These are phyloP conservation scores for Aspergillus cristatus DNA, from an alignment of 495 filamentous ascomycete species.

Conservation along the genomic window DNA sequence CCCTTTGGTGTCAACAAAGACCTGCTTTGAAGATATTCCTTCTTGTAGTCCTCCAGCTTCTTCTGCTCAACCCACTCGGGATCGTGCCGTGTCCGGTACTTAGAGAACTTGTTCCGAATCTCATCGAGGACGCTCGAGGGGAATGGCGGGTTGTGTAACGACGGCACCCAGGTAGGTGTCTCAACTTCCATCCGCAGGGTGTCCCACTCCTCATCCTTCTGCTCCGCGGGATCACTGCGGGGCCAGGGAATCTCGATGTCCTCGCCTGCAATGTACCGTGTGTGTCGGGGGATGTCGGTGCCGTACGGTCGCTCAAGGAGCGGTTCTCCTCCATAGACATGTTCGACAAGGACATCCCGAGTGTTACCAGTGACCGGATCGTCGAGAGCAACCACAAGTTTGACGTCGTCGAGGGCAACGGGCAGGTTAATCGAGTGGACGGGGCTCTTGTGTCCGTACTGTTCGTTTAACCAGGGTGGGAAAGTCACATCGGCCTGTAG, in stretches of 20 bases:
- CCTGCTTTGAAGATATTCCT: constrained; percentile 44
- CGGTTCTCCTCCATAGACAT: constrained; percentile 40
- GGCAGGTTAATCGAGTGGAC: constrained; percentile 38
- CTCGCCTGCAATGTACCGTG: constrained; percentile 34
- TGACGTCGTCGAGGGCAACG: constrained; percentile 59
- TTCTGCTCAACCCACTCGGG: constrained; percentile 46
- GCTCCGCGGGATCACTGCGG: constrained; percentile 23
- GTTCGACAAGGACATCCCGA: constrained; percentile 65
- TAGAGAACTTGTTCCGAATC: constrained; percentile 74
- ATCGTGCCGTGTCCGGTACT: constrained; percentile 75
- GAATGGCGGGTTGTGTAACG: constrained; percentile 67
- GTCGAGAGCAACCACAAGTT: constrained; percentile 67
- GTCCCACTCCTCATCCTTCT: constrained; percentile 51
- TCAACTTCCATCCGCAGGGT: constrained; percentile 72
- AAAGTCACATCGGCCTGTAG: constrained; percentile 47
- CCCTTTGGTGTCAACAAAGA: constrained; percentile 39
- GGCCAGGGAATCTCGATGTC: constrained; percentile 69
- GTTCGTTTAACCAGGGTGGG: constrained; percentile 42
- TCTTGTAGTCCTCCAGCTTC: constrained; percentile 47
- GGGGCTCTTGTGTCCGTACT: constrained; percentile 29
- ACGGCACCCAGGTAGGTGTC: constrained; percentile 63
- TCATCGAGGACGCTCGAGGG: constrained; percentile 74
- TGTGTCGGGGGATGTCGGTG: constrained; percentile 27
- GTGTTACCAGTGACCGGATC: constrained; percentile 53
- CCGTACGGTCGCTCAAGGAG: constrained; percentile 23